A percentile compares a stretch with the other conserved stretches of the same genome.
These are phyloP conservation scores for Tylopilus sp. DNA, from an alignment of 1,284 basidiomycete genomes.

Conservation along the genomic window DNA sequence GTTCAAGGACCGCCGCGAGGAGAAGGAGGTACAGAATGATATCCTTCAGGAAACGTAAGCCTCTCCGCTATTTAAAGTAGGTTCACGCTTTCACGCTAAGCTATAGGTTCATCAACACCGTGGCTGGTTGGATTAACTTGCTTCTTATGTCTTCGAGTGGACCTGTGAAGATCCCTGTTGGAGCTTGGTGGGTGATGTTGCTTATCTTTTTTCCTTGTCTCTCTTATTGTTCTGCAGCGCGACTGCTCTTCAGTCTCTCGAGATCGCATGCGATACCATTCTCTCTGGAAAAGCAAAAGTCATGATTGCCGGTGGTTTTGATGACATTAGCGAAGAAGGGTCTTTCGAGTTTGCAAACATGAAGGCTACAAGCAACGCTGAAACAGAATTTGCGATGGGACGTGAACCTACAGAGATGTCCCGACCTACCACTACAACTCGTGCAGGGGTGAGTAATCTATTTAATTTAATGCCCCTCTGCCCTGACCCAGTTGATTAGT, in stretches of 20 bases:
- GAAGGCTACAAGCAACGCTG: constrained; percentile 98
- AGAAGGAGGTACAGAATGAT: constrained; percentile 97
- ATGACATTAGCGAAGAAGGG: constrained; percentile 96
- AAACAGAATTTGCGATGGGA: constrained; percentile 97
- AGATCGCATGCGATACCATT: constrained; percentile 97
- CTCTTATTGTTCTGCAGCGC: constrained; percentile 54
- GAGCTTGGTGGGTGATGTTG: constrained; percentile 75
- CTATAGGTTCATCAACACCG: constrained; percentile 91
- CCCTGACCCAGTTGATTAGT: constrained; percentile 45
- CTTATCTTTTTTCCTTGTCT: not conserved
- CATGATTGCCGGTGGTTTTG: constrained; percentile 99
- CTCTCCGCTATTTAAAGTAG: not conserved
- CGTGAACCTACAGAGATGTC: constrained; percentile 99
- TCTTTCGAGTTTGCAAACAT: constrained; percentile 99
- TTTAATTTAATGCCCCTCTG: constrained; percentile 4
- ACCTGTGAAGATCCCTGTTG: constrained; percentile 98
- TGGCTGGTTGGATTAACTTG: constrained; percentile 97
- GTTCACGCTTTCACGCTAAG: constrained; percentile 18
- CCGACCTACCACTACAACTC: constrained; percentile 92
- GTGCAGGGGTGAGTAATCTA: constrained; percentile 69
- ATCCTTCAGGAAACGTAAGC: constrained; percentile 94
- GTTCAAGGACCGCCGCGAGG: constrained; percentile 98
- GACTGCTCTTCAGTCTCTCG: constrained; percentile 94
- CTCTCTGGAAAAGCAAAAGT: constrained; percentile 96
- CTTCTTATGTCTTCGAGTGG: constrained; percentile 92